phyloP scores from a whole-genome alignment of 192 early-diverging fungal genomes.

The Rhizophagus prolifer region DNA sequence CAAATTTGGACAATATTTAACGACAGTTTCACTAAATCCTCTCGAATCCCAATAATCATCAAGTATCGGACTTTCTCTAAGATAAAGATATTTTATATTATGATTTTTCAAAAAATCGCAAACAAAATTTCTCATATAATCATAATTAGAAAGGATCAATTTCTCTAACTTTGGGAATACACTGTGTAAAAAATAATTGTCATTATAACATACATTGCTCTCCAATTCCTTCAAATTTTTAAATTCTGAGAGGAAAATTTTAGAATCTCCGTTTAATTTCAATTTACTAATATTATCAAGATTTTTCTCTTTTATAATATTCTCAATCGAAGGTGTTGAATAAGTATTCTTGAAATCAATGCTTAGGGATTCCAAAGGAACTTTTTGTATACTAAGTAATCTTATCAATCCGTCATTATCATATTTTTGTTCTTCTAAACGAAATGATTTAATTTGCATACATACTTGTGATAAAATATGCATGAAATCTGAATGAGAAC shows the following conservation, averaged over 20 bases:
- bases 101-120: background rate
- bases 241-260: background rate
- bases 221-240: background rate
- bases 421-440: background rate
- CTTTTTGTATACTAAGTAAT: background rate
- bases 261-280: background rate
- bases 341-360: background rate
- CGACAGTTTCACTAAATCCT: background rate
- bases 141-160: background rate
- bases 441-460: background rate
- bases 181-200: no score
- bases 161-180: background rate
- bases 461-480: background rate
- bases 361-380: background rate
- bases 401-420: background rate
- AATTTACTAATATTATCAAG: background rate
- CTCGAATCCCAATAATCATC: no score
- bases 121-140: background rate
- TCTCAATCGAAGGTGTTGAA: background rate
- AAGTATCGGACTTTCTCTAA: background rate
- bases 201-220: background rate
- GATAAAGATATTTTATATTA: background rate
- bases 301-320: background rate
- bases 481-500: background rate
- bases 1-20: background rate